These are phyloP conservation scores for Williopsis jadinii DNA, from an alignment of 1,139 yeast genomes.

Conservation along the genomic window DNA sequence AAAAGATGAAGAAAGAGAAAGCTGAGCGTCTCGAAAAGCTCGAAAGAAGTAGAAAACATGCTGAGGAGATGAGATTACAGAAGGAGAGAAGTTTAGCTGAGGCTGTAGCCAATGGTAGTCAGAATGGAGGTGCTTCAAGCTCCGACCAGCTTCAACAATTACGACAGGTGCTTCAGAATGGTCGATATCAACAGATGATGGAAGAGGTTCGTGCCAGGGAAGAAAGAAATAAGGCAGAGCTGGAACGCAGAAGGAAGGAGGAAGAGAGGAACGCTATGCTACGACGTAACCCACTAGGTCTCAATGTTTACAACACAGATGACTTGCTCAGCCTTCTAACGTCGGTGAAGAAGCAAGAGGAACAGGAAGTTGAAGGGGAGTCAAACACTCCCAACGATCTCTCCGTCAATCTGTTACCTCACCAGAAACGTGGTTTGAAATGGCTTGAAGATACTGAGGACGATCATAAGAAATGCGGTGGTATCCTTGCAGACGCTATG, in stretches of 20 bases:
- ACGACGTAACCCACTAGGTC: slow-evolving; percentile 18
- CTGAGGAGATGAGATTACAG: background rate
- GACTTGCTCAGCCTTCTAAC: slow-evolving; percentile 49
- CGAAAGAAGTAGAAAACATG: background rate
- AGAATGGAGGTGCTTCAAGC: background rate
- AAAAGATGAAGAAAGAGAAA: background rate
- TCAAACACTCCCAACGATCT: slow-evolving; percentile 67
- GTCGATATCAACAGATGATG: background rate
- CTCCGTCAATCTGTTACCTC: slow-evolving; percentile 61
- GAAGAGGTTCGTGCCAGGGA: background rate
- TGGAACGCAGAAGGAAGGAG: background rate
- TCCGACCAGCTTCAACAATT: background rate
- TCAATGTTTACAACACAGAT: slow-evolving; percentile 36
- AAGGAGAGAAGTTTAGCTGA: background rate
- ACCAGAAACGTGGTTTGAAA: slow-evolving; percentile 77
- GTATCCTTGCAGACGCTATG: slow-evolving; percentile 90
- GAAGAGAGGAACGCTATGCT: background rate
- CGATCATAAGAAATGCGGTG: slow-evolving; percentile 48
- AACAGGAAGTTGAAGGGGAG: slow-evolving; percentile 41
- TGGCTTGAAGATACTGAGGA: slow-evolving; percentile 75
- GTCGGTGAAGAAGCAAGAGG: slow-evolving; percentile 64
- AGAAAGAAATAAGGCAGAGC: background rate
- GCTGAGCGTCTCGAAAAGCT: background rate
- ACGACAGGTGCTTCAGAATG: background rate
- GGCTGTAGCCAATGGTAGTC: background rate